Percentiles rank a stretch among this genome's conserved stretches.
phyloP scores from a whole-genome alignment of 768 basidiomycete species.

The Pholiota molesta region DNA sequence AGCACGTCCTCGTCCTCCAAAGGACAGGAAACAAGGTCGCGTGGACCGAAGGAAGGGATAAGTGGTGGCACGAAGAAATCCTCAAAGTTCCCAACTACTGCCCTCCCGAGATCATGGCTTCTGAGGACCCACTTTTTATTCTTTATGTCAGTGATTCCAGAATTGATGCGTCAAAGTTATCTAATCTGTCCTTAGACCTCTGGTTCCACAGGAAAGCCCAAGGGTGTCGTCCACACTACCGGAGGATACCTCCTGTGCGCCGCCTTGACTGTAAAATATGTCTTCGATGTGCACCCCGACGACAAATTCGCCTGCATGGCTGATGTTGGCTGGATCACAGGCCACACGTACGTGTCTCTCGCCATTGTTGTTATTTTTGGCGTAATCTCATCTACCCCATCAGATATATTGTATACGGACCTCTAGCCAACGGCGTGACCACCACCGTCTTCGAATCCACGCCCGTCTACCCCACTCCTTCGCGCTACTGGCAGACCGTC shows the following conservation, averaged over 20 bases:
- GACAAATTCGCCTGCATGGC: conserved; percentile 99
- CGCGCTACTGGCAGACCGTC: conserved; percentile 96
- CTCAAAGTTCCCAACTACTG: conserved; percentile 86
- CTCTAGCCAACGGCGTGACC: conserved; percentile 82
- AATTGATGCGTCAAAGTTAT: conserved; percentile 8
- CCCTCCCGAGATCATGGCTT: conserved; percentile 81
- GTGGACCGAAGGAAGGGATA: conserved; percentile 83
- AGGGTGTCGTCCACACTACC: conserved; percentile 93
- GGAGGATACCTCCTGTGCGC: conserved; percentile 92
- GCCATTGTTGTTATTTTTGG: conserved; percentile 14
- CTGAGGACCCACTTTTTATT: conserved; percentile 98
- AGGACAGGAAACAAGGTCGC: conserved; percentile 84
- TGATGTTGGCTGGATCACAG: conserved; percentile 98
- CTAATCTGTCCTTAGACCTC: conserved; percentile 64
- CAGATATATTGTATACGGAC: conserved; percentile 94
- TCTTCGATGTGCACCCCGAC: conserved; percentile 96
- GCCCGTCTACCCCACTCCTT: conserved; percentile 94
- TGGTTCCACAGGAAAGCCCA: conserved; percentile 94
- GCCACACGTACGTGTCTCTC: conserved; percentile 66
- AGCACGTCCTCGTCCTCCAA: conserved; percentile 88
- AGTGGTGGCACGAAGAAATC: conserved; percentile 96
- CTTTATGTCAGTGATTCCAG: conserved; percentile 76
- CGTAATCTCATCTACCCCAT: conserved; percentile 4
- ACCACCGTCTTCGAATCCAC: conserved; percentile 95
- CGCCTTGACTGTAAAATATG: conserved; percentile 92